Base-by-base conservation (phyloP, 108 stramenopile genomes). In the Cylindrotheca closterium region DNA sequence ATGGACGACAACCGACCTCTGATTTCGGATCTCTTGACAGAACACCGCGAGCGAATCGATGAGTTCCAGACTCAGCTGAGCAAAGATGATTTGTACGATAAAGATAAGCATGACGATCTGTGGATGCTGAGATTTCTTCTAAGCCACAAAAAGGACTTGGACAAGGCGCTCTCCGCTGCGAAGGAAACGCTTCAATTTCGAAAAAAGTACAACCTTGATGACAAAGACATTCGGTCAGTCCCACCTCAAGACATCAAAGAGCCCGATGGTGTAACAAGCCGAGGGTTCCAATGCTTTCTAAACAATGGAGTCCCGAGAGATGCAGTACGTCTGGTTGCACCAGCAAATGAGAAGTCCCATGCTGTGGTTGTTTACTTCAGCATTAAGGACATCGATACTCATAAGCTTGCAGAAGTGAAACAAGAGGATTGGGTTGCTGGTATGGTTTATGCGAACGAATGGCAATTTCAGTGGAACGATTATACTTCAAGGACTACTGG, bases 111-210 rank as follows among this genome's bases (percentile, higher is more conserved):
- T 46, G 70, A 71, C 47, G 70, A 71, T 26, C 31, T 71, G 51
- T 71, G 70, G 70, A 71, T 71, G 21, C 32, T 71, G 8, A n/a
- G 61, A 1, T 71, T 71, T 49, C 3, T 71, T 15, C 25, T 71
- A 42, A 63, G 54, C 23, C 70, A 71, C 46, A 71, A 71, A 62
- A 69, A 69, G 49, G 55, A 55, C 7, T 18, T 30, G 25, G 63
- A 71, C 29, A n/a, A 18, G 30, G 70, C 70, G 32, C 45, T 47
- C 42, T 30, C 37, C 1, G 70, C 70, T 1, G 70, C 70, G 19
- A 64, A 49, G 21, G 1, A 46, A 8, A 63, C 61, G 30, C 28
- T 71, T 0, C 24, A 23, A 1, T 63, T 63, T 29, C 60, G 70
- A 26, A 42, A 63, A 3, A 19, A 71, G 53, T 26, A 63, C 27